Conservation (phyloP, 257 asterid genomes). For the Solanum chmielewskii region DNA sequence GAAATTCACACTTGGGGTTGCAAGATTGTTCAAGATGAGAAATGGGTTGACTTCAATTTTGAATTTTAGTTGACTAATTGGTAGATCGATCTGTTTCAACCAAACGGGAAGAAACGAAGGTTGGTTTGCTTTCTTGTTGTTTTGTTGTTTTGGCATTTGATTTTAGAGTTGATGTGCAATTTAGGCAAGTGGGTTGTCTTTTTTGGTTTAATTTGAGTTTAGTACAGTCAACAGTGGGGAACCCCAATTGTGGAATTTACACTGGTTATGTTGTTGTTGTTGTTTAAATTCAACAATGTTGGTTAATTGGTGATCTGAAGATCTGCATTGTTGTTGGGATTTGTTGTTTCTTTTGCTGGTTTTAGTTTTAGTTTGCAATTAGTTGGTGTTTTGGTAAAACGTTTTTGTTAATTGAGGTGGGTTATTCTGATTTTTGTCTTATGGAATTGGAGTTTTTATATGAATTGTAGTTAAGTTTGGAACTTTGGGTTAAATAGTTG, state of each 20-base stretch:
- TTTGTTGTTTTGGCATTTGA: neutral
- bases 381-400: neutral
- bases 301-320: constrained; percentile 6
- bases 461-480: neutral
- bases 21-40: neutral
- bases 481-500: neutral
- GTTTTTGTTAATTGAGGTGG: neutral
- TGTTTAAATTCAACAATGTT: neutral
- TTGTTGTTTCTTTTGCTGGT: neutral
- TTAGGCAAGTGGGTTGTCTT: neutral
- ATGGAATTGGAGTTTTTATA: neutral
- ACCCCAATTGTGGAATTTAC: neutral
- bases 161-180: neutral
- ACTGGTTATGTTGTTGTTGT: neutral
- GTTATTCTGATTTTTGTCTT: neutral
- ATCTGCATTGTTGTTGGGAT: constrained; percentile 20
- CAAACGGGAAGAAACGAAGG: neutral
- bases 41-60: neutral
- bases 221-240: neutral
- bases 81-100: neutral
- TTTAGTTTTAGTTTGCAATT: neutral
- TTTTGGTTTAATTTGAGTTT: constrained; percentile 1
- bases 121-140: neutral
- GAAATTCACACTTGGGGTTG: neutral
- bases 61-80: neutral